Percentiles rank a stretch among this genome's conserved stretches.
Evolutionary conservation across 148 eudicot species (phyloP).

Genomic region (Simmondsia chinensis): DNA sequence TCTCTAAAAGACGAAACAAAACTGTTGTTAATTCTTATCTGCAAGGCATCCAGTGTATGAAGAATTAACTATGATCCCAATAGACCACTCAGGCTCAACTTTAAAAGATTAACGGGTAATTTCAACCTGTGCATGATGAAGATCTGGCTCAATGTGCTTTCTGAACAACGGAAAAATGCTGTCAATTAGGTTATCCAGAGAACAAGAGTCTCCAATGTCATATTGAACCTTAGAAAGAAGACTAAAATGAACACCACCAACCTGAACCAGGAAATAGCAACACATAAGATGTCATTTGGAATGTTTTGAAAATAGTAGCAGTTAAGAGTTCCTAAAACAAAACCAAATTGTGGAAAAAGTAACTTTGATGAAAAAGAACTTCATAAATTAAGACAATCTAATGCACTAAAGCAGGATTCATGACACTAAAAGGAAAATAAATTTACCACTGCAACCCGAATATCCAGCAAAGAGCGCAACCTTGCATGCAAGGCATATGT

Average conservation of each 20-base stretch:
- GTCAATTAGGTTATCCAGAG: slow-evolving; percentile 89
- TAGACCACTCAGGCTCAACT: background rate
- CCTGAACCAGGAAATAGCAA: slow-evolving; percentile 33
- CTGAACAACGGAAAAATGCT: slow-evolving; percentile 96
- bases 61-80: background rate
- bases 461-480: slow-evolving; percentile 89
- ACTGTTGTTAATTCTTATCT: slow-evolving; percentile 98
- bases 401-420: background rate
- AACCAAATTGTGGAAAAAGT: background rate
- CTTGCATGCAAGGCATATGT: slow-evolving; percentile 95
- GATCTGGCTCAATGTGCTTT: slow-evolving; percentile 99
- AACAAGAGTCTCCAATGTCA: slow-evolving; percentile 94
- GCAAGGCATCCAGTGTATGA: slow-evolving; percentile 32
- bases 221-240: slow-evolving; percentile 96
- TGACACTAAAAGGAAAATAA: slow-evolving; percentile 7
- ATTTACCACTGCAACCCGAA: slow-evolving; percentile 98
- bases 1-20: slow-evolving; percentile 96
- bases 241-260: slow-evolving; percentile 99
- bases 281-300: too few relatives aligned
- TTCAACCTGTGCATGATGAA: slow-evolving; percentile 96
- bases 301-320: too few relatives aligned
- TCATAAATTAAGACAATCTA: background rate
- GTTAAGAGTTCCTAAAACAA: background rate
- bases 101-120: slow-evolving; percentile 3
- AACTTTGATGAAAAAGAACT: background rate